Evolutionary conservation across 306 rosid genomes (phyloP), one percentile per base, ranked within the genome.

Genomic region (Phaseolus lunatus): DNA sequence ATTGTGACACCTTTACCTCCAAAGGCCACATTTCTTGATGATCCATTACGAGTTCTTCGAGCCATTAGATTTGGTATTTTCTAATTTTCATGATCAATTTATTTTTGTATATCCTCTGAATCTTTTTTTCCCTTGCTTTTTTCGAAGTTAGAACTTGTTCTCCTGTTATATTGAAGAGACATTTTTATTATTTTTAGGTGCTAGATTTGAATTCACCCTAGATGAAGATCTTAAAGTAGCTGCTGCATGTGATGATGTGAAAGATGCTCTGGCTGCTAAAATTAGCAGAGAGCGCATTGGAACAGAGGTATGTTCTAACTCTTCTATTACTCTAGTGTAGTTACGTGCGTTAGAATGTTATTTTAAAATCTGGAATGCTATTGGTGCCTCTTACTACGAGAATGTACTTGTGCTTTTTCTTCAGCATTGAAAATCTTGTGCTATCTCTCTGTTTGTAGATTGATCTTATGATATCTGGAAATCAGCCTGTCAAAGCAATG

Each of bases 221-320:
- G 96, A 92, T 68, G 96, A 88, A 86, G 92, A 90, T 64, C 85
- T 95, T 68, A 95, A 92, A 82, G 84, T 70, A 78, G 97, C 98
- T 81, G 98, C 97, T 74, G 84, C 97, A 39, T 88, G 84, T 65
- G 88, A 87, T 84, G 97, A 90, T 52, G 97, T 95, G 68, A 92
- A 88, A 83, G 84, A 82, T 84, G 98, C 97, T 72, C 88, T 92
- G 8, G 88, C 88, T 33, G 88, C 87, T 75, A 95, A 95, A 91
- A 90, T 95, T 83, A 95, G 97, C 88, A 81, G 91, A 73, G 97
- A 95, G 84, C 92, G 97, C 66, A 87, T 95, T 67, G 98, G 98
- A 78, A 75, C 84, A n/a, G 98, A 95, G 86, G 98, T 87, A 69
- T 67, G 76, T 76, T 64, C 52, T 58, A 72, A 63, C 19, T 76